Evolutionary conservation across 2,329 filamentous ascomycete genomes (phyloP), one percentile per base, ranked within the genome.

Genomic region (Aspergillus latus): DNA sequence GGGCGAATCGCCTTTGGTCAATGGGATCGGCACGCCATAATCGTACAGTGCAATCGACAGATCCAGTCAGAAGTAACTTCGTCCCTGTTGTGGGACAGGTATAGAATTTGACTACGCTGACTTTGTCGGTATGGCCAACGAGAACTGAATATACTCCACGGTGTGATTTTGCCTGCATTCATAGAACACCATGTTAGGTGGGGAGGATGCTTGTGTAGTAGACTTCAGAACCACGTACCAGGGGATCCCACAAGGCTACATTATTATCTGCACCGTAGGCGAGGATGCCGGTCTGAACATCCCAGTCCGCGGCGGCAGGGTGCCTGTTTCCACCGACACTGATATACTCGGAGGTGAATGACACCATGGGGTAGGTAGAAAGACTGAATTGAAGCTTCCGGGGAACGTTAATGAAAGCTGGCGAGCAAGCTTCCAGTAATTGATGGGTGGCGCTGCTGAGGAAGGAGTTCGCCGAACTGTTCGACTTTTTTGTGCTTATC

Each of bases 241-340:
- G 74, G 54, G 92, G 92, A 69, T 86, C 80, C 94, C 94, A 99
- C 40, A 97, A 71, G 43, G 92, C 93, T 65, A 99, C 83, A 75
- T 94, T 94, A 64, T 87, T 86, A 74, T 95, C 90, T 7, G 92
- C 88, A 32, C 94, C 94, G 76, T 90, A 99, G 30, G 92, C 94
- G 52, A 99, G 80, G 44, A 92, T 71, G 8, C 88, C 89, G 16
- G 78, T 78, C 61, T 82, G 76, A 16, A 76, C 69, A 69, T 89
- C 86, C 94, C 94, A 99, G 76, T 97, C 93, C 29, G 93, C 92
- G 29, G 91, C 89, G 13, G 88, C 87, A 15, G 93, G 89, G 67
- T 97, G 90, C 66, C 93, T 84, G 74, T 97, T 99, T 46, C 91
- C 93, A 59, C 94, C 94, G 60, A 88, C 86, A 46, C 90, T 87